Base-by-base conservation (phyloP, 345 rosid species). In the Lepidium aucheri region DNA sequence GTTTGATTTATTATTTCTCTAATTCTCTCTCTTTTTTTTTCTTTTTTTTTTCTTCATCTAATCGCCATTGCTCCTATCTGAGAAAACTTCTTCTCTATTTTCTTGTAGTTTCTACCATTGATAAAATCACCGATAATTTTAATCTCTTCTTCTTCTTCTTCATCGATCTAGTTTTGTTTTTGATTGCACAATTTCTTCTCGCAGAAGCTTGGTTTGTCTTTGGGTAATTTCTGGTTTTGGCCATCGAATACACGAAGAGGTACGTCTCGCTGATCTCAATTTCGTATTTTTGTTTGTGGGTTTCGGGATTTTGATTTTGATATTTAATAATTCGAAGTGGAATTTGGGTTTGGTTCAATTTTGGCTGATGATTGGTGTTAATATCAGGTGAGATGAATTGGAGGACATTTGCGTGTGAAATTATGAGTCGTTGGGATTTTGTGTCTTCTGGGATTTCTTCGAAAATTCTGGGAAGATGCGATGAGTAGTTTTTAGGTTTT, bases 381-480 rank as follows among this genome's bases (percentile, higher is more conserved):
- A 60, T 53, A 30, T 61, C 83, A 74, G 78, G 79, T 71, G 70
- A 76, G 50, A 35, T 41, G 73, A 67, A 63, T 75, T 67, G 57
- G 53, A 51, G 30, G 30, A 28, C 65, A 15, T 74, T 38, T 38
- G 53, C 64, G 56, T 46, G 30, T 47, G 55, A 46, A 63, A 54
- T 38, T 53, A 8, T 35, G 41, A 40, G 30, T 61, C 26, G 12
- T 45, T 33, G 22, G 41, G 46, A 28, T 40, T 61, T 13, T 56
- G 53, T 49, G 39, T 40, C 3, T 28, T 32, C 38, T 63, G 12
- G 56, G 24, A 46, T 6, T 12, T 38, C 60, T 70, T 75, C 53
- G 54, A 16, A 38, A n/a, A 46, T 15, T 4, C 12, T 32, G 24
- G 63, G 22, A 16, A 12, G 28, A 58, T 30, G 9, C 6, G 53